These are phyloP conservation scores for Salix dunnii DNA, from an alignment of 345 rosid species.

Conservation along the genomic window DNA sequence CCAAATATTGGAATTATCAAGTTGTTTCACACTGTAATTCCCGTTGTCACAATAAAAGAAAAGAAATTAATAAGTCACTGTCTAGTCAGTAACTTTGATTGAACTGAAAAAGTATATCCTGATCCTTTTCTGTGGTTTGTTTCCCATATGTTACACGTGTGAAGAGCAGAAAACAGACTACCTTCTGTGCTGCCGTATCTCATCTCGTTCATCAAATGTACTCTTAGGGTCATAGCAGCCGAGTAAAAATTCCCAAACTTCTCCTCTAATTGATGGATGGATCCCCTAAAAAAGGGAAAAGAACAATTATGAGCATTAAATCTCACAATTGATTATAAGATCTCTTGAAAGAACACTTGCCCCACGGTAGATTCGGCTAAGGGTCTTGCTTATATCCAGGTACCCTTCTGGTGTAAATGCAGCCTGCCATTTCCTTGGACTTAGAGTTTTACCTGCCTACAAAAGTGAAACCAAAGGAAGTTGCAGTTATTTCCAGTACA, in stretches of 20 bases:
- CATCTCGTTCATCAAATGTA: constrained; percentile 82
- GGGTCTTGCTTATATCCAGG: constrained; percentile 78
- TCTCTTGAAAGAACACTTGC: constrained; percentile 37
- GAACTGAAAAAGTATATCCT: neutral
- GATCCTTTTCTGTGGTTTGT: neutral
- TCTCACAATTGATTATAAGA: neutral
- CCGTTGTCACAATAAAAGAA: neutral
- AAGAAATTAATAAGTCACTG: neutral
- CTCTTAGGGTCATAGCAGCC: constrained; percentile 92
- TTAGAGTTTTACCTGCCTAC: constrained; percentile 97
- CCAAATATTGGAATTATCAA: neutral
- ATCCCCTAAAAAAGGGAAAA: constrained; percentile 51
- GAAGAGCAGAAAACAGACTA: constrained; percentile 20
- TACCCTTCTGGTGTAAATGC: constrained; percentile 74
- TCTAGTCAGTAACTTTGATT: neutral
- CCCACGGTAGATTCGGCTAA: constrained; percentile 77
- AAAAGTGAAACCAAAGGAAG: constrained; percentile 19
- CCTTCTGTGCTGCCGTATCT: constrained; percentile 76
- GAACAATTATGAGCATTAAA: neutral
- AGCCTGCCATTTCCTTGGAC: constrained; percentile 95
- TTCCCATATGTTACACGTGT: neutral
- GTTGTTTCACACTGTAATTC: neutral
- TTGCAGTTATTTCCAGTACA: constrained; percentile 1
- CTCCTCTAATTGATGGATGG: constrained; percentile 98
- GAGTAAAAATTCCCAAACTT: constrained; percentile 98